These are phyloP conservation scores for Musa itinerans DNA, from an alignment of 176 grass and related monocot genomes.

Conservation along the genomic window DNA sequence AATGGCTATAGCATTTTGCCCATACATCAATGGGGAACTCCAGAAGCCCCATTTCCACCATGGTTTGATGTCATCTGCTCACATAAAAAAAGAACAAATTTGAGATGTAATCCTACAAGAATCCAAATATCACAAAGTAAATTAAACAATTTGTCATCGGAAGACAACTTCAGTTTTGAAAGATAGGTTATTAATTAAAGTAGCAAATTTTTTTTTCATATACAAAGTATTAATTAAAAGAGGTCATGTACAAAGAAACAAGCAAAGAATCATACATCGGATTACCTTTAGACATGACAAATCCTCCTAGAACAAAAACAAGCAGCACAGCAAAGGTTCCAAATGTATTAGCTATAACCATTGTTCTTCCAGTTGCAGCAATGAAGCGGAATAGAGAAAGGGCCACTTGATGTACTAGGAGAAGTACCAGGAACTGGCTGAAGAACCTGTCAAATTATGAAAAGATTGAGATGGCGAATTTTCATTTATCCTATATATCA, in stretches of 20 bases:
- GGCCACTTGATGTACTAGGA: slow-evolving; percentile 64
- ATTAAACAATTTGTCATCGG: neutral
- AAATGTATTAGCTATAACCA: slow-evolving; percentile 74
- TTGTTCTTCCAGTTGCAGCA: slow-evolving; percentile 58
- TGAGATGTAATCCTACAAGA: neutral
- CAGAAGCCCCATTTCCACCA: slow-evolving; percentile 98
- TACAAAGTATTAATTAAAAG: neutral
- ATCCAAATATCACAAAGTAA: neutral
- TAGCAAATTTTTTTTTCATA: neutral
- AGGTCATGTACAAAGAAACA: neutral
- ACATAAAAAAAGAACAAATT: neutral
- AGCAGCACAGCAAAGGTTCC: slow-evolving; percentile 54
- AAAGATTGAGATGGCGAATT: neutral
- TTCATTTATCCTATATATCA: too few relatives aligned
- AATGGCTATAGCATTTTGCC: slow-evolving; percentile 65
- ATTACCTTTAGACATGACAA: slow-evolving; percentile 39
- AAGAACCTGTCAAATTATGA: slow-evolving; percentile 52
- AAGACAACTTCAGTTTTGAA: neutral
- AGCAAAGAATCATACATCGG: neutral
- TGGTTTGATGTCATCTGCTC: slow-evolving; percentile 64
- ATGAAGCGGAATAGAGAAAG: slow-evolving; percentile 70
- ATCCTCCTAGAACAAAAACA: slow-evolving; percentile 80
- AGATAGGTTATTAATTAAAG: neutral
- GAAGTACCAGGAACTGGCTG: slow-evolving; percentile 55
- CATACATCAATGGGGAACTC: slow-evolving; percentile 88